Conservation (phyloP, 2,329 filamentous ascomycete genomes). For the Exophiala dermatitidis region DNA sequence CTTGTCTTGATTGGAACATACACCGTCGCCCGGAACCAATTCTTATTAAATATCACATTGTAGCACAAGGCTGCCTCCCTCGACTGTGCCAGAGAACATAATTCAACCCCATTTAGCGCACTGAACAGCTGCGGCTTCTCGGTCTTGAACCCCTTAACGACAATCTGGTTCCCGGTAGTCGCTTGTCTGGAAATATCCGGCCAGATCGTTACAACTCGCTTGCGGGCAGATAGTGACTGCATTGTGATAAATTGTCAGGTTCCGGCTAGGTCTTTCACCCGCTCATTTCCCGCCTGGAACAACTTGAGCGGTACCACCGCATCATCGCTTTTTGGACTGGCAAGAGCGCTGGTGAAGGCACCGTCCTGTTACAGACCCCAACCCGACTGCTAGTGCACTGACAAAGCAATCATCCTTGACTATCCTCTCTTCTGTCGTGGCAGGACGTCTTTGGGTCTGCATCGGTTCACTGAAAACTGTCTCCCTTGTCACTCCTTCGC, state of each 20-base stretch:
- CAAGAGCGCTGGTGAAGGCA: too few relatives aligned
- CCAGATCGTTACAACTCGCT: too few relatives aligned
- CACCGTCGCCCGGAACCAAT: conserved; percentile 11
- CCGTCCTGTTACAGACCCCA: too few relatives aligned
- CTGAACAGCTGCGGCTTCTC: neutral
- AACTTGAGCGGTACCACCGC: too few relatives aligned
- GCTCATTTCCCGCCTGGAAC: too few relatives aligned
- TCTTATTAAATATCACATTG: neutral
- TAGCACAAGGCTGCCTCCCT: conserved; percentile 6
- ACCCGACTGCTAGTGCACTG: too few relatives aligned
- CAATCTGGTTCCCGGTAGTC: too few relatives aligned
- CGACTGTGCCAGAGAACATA: neutral
- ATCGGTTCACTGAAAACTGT: neutral
- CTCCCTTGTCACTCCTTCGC: conserved; percentile 3
- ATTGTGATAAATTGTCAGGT: too few relatives aligned
- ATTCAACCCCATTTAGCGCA: neutral
- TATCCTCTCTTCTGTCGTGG: neutral
- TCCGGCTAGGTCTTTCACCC: too few relatives aligned
- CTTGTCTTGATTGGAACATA: conserved; percentile 18
- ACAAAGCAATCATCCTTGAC: neutral
- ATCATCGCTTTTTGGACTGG: too few relatives aligned
- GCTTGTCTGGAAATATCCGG: too few relatives aligned
- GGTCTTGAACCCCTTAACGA: neutral
- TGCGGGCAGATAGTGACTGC: too few relatives aligned
- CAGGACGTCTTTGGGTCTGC: neutral